A percentile compares a stretch with the other conserved stretches of the same genome.
These are phyloP conservation scores for Colletotrichum cereale DNA, from an alignment of 2,329 filamentous ascomycete species.

Conservation along the genomic window DNA sequence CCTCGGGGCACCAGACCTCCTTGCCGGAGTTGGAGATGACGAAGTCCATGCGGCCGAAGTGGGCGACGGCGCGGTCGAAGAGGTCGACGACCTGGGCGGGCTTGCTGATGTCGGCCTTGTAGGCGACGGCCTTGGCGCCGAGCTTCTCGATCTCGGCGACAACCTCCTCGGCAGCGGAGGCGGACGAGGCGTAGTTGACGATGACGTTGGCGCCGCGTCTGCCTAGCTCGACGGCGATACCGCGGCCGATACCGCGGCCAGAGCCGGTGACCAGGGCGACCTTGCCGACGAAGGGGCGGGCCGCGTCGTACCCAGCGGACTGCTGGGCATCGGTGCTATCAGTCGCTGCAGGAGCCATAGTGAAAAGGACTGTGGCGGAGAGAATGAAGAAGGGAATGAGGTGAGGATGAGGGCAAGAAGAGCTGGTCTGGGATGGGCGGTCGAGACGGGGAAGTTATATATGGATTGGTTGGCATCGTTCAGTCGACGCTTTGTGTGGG, in stretches of 20 bases:
- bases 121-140: slow-evolving; percentile 68
- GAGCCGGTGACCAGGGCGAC: slow-evolving; percentile 73
- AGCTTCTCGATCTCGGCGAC: slow-evolving; percentile 67
- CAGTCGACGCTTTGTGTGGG: slow-evolving; percentile 7
- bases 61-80: slow-evolving; percentile 73
- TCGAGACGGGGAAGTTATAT: slow-evolving; percentile 32
- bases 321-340: slow-evolving; percentile 32
- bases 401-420: slow-evolving; percentile 7
- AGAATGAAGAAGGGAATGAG: background rate
- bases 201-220: slow-evolving; percentile 73
- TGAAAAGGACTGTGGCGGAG: slow-evolving; percentile 5
- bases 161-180: slow-evolving; percentile 66
- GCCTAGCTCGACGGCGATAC: slow-evolving; percentile 76
- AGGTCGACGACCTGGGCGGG: slow-evolving; percentile 70
- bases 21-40: slow-evolving; percentile 80
- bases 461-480: background rate
- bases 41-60: slow-evolving; percentile 79
- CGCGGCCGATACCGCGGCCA: slow-evolving; percentile 75
- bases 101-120: slow-evolving; percentile 75
- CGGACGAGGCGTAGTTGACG: slow-evolving; percentile 74
- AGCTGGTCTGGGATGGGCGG: background rate
- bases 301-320: slow-evolving; percentile 45
- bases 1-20: slow-evolving; percentile 77
- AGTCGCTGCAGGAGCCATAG: slow-evolving; percentile 48
- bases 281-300: slow-evolving; percentile 61